A percentile compares a stretch with the other conserved stretches of the same genome.
Conservation (phyloP, 2,329 filamentous ascomycete species). For the Zymoseptoria ardabiliae region DNA sequence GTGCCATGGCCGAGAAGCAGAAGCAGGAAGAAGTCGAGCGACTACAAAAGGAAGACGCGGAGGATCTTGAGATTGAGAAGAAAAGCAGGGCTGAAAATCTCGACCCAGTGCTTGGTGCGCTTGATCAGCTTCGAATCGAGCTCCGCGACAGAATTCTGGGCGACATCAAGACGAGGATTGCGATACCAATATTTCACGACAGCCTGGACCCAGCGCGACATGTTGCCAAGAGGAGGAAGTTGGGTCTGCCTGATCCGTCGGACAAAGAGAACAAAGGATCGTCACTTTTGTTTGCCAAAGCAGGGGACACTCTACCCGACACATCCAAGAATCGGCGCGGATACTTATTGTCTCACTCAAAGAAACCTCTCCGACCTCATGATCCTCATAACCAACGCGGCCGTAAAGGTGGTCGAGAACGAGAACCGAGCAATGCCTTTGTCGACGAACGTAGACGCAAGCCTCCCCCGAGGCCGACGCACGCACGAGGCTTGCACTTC, state of each 20-base stretch:
- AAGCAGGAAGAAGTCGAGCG: conserved; percentile 61
- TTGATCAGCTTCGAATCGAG: conserved; percentile 70
- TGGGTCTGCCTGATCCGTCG: conserved; percentile 65
- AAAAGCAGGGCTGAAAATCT: conserved; percentile 77
- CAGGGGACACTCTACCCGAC: conserved; percentile 55
- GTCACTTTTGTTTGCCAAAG: conserved; percentile 37
- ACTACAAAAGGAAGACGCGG: conserved; percentile 64
- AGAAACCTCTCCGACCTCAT: conserved; percentile 38
- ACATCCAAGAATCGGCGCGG: conserved; percentile 51
- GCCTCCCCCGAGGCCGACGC: conserved; percentile 46
- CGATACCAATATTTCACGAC: conserved; percentile 69
- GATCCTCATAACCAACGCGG: conserved; percentile 37
- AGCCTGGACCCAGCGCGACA: conserved; percentile 79
- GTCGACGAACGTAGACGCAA: conserved; percentile 54
- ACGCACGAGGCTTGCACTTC: conserved; percentile 73
- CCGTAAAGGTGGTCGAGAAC: conserved; percentile 28
- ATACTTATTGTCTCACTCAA: conserved; percentile 30
- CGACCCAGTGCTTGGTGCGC: conserved; percentile 80
- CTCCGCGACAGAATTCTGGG: conserved; percentile 79
- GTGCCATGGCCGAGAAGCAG: conserved; percentile 42
- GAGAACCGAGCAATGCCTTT: conserved; percentile 40
- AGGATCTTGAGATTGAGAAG: conserved; percentile 85
- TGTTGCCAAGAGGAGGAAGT: conserved; percentile 65
- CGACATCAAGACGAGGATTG: conserved; percentile 82
- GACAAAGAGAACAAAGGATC: conserved; percentile 50